Evolutionary conservation across 2,329 filamentous ascomycete species (phyloP).

Genomic region (Cercospora sp.): DNA sequence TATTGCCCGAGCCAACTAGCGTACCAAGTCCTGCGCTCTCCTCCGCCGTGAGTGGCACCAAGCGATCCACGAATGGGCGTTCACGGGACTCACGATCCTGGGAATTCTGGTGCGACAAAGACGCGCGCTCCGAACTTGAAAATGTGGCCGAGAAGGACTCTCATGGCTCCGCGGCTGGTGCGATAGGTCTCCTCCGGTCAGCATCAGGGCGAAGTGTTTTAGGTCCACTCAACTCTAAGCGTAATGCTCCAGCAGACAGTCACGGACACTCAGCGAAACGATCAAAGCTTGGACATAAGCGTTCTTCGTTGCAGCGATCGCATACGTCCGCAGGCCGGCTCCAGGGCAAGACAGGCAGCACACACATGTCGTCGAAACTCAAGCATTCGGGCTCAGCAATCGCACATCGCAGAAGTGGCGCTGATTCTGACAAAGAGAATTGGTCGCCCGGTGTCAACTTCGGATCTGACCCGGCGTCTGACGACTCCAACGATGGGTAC

Average conservation of each 20-base stretch:
- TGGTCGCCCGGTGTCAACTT: constrained; percentile 61
- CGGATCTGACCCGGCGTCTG: not conserved
- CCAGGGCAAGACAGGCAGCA: constrained; percentile 23
- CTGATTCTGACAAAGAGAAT: constrained; percentile 95
- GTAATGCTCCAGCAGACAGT: constrained; percentile 54
- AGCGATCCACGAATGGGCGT: constrained; percentile 61
- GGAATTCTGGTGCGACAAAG: constrained; percentile 86
- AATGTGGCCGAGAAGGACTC: constrained; percentile 79
- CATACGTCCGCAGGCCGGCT: constrained; percentile 38
- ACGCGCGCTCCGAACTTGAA: constrained; percentile 74
- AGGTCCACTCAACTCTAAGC: constrained; percentile 61
- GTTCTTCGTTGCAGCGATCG: constrained; percentile 36
- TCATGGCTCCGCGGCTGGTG: constrained; percentile 75
- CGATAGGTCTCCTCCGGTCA: constrained; percentile 77
- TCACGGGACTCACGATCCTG: constrained; percentile 86
- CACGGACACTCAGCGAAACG: constrained; percentile 35
- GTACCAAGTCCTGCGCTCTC: constrained; percentile 19
- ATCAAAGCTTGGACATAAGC: constrained; percentile 52
- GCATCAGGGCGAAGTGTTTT: constrained; percentile 59
- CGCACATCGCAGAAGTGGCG: constrained; percentile 53
- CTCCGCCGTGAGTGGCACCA: constrained; percentile 32
- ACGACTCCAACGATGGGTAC: not conserved
- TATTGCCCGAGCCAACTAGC: constrained; percentile 47
- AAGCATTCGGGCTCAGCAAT: constrained; percentile 36
- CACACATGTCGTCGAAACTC: constrained; percentile 24